A percentile compares a stretch with the other conserved stretches of the same genome.
phyloP scores from a whole-genome alignment of 2,329 filamentous ascomycete species.

The Elsinoe perseae region DNA sequence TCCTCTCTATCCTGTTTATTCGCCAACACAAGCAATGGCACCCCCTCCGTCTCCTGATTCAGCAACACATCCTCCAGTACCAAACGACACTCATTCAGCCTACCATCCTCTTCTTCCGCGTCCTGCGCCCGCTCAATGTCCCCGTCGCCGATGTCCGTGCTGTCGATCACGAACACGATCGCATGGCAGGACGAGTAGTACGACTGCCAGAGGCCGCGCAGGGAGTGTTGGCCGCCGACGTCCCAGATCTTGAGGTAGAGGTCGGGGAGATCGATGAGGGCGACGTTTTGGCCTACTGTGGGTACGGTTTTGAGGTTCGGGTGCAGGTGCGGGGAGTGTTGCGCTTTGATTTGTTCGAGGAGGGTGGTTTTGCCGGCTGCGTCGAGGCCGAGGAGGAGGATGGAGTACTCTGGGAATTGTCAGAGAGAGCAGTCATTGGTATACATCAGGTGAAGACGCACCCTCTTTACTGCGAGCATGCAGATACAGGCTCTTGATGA shows the following conservation, averaged over 20 bases:
- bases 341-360: conserved; percentile 88
- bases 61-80: conserved; percentile 87
- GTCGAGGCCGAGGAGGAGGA: conserved; percentile 88
- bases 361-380: conserved; percentile 98
- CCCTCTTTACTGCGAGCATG: conserved; percentile 97
- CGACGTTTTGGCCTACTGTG: conserved; percentile 94
- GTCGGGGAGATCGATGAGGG: conserved; percentile 79
- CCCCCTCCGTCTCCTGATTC: conserved; percentile 79
- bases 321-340: conserved; percentile 63
- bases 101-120: conserved; percentile 36
- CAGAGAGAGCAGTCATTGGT: neutral
- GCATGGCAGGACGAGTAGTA: conserved; percentile 94
- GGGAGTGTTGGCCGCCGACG: conserved; percentile 82
- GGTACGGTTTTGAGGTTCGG: conserved; percentile 76
- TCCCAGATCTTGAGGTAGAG: conserved; percentile 99
- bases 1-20: conserved; percentile 98
- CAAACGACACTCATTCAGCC: conserved; percentile 79
- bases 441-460: conserved; percentile 30
- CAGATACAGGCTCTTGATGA: conserved; percentile 88
- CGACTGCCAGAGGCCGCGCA: conserved; percentile 88
- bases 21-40: conserved; percentile 83
- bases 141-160: conserved; percentile 82
- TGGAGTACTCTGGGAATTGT: conserved; percentile 69
- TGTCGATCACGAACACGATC: conserved; percentile 96
- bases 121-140: conserved; percentile 48